phyloP scores from a whole-genome alignment of 371 early-diverging fungal species.

The Rhizopus microsporus region DNA sequence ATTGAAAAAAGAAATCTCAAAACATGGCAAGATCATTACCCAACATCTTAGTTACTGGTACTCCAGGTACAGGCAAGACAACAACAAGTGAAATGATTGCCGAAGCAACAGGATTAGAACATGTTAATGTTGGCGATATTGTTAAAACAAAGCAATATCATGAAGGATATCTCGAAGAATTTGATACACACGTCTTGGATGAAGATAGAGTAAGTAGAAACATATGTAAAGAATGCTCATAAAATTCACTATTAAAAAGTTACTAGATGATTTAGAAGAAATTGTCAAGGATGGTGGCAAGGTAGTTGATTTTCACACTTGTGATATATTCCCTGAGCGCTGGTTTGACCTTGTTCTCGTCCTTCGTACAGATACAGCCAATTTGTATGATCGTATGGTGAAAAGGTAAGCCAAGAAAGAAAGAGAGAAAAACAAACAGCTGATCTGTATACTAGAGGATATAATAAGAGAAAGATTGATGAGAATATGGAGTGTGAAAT shows the following conservation, averaged over 20 bases:
- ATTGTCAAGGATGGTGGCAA: constrained; percentile 78
- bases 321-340: constrained; percentile 93
- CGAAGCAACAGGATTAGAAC: constrained; percentile 65
- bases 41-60: constrained; percentile 97
- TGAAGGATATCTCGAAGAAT: constrained; percentile 86
- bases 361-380: constrained; percentile 77
- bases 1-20: not conserved
- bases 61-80: constrained; percentile 98
- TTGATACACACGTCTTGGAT: constrained; percentile 89
- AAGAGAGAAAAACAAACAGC: not conserved
- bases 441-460: constrained; percentile 62
- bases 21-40: constrained; percentile 54
- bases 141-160: constrained; percentile 88
- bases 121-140: constrained; percentile 88
- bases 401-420: constrained; percentile 59
- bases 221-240: not conserved
- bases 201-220: constrained; percentile 80
- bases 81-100: constrained; percentile 87
- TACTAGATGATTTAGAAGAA: constrained; percentile 88
- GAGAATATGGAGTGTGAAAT: constrained; percentile 99
- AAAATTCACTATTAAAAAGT: constrained; percentile 30
- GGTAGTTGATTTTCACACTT: constrained; percentile 93
- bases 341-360: constrained; percentile 98
- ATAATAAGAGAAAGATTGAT: constrained; percentile 84
- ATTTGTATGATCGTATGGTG: constrained; percentile 85